Base-by-base conservation (phyloP, 805 yeast species). In the Candida maris region DNA sequence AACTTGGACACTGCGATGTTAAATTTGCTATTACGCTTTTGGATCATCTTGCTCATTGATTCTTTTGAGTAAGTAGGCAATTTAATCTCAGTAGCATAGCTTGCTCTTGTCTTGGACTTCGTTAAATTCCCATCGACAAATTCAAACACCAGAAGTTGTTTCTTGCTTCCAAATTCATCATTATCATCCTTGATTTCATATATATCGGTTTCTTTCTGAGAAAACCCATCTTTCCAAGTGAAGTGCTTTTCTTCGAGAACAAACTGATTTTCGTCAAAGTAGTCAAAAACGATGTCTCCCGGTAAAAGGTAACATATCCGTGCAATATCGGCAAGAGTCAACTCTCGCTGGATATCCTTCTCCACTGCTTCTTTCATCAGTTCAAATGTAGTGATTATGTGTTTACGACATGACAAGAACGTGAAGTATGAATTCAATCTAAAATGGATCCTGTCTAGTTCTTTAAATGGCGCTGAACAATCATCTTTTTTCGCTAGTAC, bases 251-350 rank as follows among this genome's bases (percentile, higher is more conserved):
- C 75, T 7, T 63, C 68, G 28, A 70, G 54, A 12, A 68, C 65
- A 23, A 71, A 61, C 37, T 63, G 89, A 50, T 81, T 81, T 54
- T 82, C 87, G 56, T 89, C 96, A 29, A 83, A 79, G 55, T 85
- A 89, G 34, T 78, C 84, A 50, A 80, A 79, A 2, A 77, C 63
- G 9, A 85, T 74, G 32, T 84, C 91, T 19, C 72, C 64, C 0
- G 95, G 95, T 2, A 85, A 56, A 6, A 88, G 51, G 6, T 64
- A 70, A 30, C 69, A 73, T 21, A 89, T 68, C 38, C 70, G 67
- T 1, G 94, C 85, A 23, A 83, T 69, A 55, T 86, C 95, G 7
- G 67, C 59, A 8, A 61, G 52, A 1, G 68, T 62, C 12, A 77
- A 49, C 6, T 59, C 59, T 17, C 78, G 51, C n/a, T 62, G 61